Conservation (phyloP, 2,329 filamentous ascomycete species). For the Aaosphaeria pasadenensis region DNA sequence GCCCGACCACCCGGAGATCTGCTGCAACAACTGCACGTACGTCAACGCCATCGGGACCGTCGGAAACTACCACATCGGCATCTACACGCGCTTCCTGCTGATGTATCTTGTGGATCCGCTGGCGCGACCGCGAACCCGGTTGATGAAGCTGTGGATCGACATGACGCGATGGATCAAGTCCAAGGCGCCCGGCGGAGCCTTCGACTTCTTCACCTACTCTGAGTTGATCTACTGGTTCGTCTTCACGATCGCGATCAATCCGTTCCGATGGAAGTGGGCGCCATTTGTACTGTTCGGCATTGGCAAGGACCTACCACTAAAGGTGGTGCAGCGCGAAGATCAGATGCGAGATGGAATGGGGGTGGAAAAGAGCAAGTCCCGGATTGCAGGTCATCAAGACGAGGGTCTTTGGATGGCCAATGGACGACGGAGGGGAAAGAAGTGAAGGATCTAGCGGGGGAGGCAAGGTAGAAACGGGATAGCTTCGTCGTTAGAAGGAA, state of each 20-base stretch:
- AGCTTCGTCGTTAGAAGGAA: too few relatives aligned
- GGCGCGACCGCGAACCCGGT: conserved; percentile 65
- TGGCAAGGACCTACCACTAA: conserved; percentile 63
- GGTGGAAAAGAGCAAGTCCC: conserved; percentile 11
- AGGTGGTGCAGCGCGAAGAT: conserved; percentile 66
- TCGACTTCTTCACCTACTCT: conserved; percentile 87
- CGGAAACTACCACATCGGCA: conserved; percentile 85
- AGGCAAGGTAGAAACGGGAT: too few relatives aligned
- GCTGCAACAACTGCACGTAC: conserved; percentile 82
- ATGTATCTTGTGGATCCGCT: conserved; percentile 83
- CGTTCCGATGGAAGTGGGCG: conserved; percentile 89
- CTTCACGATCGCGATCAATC: conserved; percentile 76
- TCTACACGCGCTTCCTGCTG: conserved; percentile 80
- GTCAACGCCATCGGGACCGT: conserved; percentile 77
- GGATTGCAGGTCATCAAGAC: neutral
- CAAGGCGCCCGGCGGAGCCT: conserved; percentile 65
- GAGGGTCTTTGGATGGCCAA: neutral
- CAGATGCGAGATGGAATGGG: conserved; percentile 55
- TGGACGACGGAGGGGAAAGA: neutral
- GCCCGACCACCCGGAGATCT: conserved; percentile 68
- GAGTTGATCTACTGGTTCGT: conserved; percentile 84
- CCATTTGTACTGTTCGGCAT: conserved; percentile 78
- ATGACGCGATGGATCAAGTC: conserved; percentile 72
- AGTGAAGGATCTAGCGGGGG: too few relatives aligned
- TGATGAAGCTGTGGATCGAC: conserved; percentile 86